Conservation (phyloP, 2,329 filamentous ascomycete species). For the Fusarium decemcellulare region DNA sequence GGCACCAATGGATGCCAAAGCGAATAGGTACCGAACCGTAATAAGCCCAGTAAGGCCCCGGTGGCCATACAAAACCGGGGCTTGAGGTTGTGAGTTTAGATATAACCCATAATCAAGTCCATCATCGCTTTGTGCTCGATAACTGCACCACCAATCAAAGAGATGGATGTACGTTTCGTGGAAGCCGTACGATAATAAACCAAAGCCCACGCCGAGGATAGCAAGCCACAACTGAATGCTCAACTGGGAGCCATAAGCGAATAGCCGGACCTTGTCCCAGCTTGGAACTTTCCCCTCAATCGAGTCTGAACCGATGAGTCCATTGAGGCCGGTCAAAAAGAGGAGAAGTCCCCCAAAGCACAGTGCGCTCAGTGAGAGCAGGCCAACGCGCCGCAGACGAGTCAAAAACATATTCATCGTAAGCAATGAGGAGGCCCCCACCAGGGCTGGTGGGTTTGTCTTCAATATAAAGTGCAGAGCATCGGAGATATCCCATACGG, state of each 20-base stretch:
- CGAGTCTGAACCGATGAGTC: neutral
- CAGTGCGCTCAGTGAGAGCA: neutral
- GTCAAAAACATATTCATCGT: neutral
- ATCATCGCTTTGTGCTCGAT: neutral
- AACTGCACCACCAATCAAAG: slow-evolving; percentile 31
- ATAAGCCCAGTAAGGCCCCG: slow-evolving; percentile 4
- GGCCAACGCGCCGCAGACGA: neutral
- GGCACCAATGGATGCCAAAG: neutral
- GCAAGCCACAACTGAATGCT: slow-evolving; percentile 23
- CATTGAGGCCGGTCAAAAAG: neutral
- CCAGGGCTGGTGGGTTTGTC: too few species aligned
- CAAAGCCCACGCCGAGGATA: slow-evolving; percentile 21
- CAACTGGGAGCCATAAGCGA: neutral
- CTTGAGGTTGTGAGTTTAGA: slow-evolving; percentile 13
- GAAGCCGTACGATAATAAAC: slow-evolving; percentile 19
- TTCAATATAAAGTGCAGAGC: too few species aligned
- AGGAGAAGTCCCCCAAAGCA: neutral
- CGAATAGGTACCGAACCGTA: slow-evolving; percentile 5
- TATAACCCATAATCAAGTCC: slow-evolving; percentile 25
- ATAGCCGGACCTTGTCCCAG: neutral
- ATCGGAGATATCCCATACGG: too few species aligned
- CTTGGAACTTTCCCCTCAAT: neutral
- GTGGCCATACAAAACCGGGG: slow-evolving; percentile 11
- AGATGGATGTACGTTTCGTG: slow-evolving; percentile 22
- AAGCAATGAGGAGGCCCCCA: too few species aligned